Evolutionary conservation across 345 rosid genomes (phyloP).

Genomic region (Brassica napus): DNA sequence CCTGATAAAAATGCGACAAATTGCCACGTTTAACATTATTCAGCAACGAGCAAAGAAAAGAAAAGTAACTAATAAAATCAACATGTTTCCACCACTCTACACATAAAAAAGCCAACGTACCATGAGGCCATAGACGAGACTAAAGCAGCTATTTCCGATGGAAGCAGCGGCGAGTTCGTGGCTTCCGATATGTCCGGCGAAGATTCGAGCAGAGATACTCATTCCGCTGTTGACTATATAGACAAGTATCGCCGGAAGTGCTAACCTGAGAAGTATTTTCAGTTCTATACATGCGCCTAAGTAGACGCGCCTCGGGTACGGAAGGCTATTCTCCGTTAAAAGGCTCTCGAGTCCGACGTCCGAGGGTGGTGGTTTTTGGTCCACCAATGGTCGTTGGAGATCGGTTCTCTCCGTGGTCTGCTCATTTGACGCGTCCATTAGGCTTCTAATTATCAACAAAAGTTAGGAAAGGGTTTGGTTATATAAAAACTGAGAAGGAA

Average conservation of each 20-base stretch:
- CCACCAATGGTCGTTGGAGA: not conserved
- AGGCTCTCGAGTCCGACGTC: not conserved
- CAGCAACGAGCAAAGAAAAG: not conserved
- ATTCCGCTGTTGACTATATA: not conserved
- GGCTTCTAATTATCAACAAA: not conserved
- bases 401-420: not conserved
- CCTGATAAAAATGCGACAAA: not conserved
- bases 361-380: not conserved
- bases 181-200: not conserved
- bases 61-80: not conserved
- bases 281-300: not conserved
- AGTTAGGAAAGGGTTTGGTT: not conserved
- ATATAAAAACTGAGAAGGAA: not conserved
- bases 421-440: not conserved
- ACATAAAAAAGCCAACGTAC: not conserved
- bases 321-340: not conserved
- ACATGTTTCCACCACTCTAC: not conserved
- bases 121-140: slow-evolving; percentile 2
- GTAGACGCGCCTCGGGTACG: not conserved
- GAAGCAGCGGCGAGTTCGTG: not conserved
- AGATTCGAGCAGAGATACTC: not conserved
- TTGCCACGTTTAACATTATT: not conserved
- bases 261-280: not conserved
- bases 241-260: not conserved
- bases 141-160: not conserved